A percentile compares a stretch with the other conserved stretches of the same genome.
These are phyloP conservation scores for Alternaria viburni DNA, from an alignment of 2,329 filamentous ascomycete genomes.

Conservation along the genomic window DNA sequence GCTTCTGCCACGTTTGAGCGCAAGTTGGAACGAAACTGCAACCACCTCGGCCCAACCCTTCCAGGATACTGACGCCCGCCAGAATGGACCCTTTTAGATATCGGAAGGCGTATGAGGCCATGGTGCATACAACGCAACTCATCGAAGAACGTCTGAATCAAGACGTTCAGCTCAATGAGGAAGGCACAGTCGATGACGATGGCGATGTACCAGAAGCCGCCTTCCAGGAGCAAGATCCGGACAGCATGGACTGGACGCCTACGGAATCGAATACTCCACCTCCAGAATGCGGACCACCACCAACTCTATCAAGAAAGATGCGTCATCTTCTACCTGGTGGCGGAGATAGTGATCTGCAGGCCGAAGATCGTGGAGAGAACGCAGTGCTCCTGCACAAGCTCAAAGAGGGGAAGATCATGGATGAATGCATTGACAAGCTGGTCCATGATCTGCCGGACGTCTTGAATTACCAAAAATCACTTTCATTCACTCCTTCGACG, in stretches of 20 bases:
- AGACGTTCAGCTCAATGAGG: conserved; percentile 15
- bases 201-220: conserved; percentile 12
- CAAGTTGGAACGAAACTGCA: neutral
- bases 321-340: conserved; percentile 38
- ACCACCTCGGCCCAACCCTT: conserved; percentile 4
- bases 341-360: conserved; percentile 31
- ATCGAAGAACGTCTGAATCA: conserved; percentile 40
- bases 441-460: conserved; percentile 45
- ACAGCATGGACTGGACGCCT: conserved; percentile 49
- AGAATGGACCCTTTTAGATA: conserved; percentile 48
- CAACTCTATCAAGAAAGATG: conserved; percentile 36
- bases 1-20: neutral
- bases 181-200: conserved; percentile 9
- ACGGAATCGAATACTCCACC: conserved; percentile 38
- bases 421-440: conserved; percentile 47
- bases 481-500: conserved; percentile 46
- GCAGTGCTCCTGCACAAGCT: conserved; percentile 42
- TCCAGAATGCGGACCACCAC: conserved; percentile 38
- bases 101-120: conserved; percentile 46
- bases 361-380: conserved; percentile 32
- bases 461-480: conserved; percentile 42
- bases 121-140: conserved; percentile 45
- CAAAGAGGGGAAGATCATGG: conserved; percentile 45
- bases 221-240: conserved; percentile 39
- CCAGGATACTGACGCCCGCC: conserved; percentile 21